These are phyloP conservation scores for Piedraia hortae DNA, from an alignment of 2,329 filamentous ascomycete species.

Conservation along the genomic window DNA sequence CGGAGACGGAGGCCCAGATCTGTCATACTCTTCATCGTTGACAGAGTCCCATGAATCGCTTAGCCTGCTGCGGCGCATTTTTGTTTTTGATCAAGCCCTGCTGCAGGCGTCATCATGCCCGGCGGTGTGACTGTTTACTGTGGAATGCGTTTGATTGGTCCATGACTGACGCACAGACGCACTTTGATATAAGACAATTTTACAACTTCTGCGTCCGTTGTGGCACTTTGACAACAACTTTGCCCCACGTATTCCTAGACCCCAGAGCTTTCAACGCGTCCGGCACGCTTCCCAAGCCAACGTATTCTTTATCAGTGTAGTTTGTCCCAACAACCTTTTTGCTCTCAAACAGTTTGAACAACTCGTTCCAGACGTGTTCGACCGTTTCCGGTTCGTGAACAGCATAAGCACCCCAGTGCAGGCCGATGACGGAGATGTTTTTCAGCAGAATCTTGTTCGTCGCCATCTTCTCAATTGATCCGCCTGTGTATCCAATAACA, in stretches of 20 bases:
- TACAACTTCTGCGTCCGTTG: constrained; percentile 28
- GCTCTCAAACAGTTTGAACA: constrained; percentile 47
- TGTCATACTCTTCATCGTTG: constrained; percentile 6
- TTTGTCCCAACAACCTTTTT: constrained; percentile 62
- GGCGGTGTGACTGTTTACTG: no score
- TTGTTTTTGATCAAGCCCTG: no score
- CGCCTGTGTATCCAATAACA: constrained; percentile 70
- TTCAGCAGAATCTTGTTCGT: constrained; percentile 82
- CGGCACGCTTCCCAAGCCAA: constrained; percentile 54
- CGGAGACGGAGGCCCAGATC: constrained; percentile 6
- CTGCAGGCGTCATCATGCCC: no score
- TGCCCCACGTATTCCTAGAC: constrained; percentile 70
- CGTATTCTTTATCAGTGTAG: constrained; percentile 57
- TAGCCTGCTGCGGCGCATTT: constrained; percentile 6
- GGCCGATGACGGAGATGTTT: constrained; percentile 69
- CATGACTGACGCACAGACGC: background rate
- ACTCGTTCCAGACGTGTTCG: constrained; percentile 49
- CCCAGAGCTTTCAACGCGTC: constrained; percentile 53
- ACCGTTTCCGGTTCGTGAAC: constrained; percentile 44
- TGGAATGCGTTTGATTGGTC: no score
- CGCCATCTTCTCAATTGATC: constrained; percentile 68
- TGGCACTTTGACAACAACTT: constrained; percentile 71
- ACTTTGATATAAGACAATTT: background rate
- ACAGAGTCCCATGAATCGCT: constrained; percentile 13
- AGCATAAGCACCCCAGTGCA: constrained; percentile 77